These are phyloP conservation scores for Coemansia sp. DNA, from an alignment of 192 early-diverging fungal genomes.

Conservation along the genomic window DNA sequence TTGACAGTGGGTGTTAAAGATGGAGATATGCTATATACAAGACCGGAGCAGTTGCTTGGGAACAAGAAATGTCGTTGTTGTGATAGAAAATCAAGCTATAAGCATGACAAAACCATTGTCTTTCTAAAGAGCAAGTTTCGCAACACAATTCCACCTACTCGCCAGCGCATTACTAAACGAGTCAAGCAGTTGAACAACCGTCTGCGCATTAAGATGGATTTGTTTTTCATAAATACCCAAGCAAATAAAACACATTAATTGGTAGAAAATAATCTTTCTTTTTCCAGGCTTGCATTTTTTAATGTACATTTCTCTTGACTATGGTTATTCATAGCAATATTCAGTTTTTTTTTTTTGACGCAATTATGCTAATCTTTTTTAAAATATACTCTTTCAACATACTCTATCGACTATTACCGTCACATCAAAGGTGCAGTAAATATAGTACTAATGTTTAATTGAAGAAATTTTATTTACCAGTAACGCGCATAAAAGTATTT, in stretches of 20 bases:
- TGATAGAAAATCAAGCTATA: conserved; percentile 4
- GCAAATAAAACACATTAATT: background rate
- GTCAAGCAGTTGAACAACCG: conserved; percentile 20
- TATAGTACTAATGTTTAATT: background rate
- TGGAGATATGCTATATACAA: conserved; percentile 41
- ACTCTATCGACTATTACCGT: background rate
- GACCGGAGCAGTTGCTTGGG: conserved; percentile 37
- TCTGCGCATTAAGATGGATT: conserved; percentile 27
- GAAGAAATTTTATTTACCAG: background rate
- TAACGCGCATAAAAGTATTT: background rate
- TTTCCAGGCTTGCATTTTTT: background rate
- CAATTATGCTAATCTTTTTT: background rate
- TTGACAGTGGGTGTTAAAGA: conserved; percentile 45
- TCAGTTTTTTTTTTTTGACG: background rate
- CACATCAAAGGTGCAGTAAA: background rate
- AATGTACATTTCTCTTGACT: background rate
- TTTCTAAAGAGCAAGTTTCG: conserved; percentile 21
- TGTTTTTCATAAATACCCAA: conserved; percentile 26
- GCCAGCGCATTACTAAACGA: conserved; percentile 17
- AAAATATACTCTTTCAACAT: background rate
- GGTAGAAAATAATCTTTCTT: background rate
- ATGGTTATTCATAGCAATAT: background rate
- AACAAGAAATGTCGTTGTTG: conserved; percentile 35
- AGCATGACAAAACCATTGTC: conserved; percentile 15
- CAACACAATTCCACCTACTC: conserved; percentile 16